These are phyloP conservation scores for Starmerella davenportii DNA, from an alignment of 805 yeast species.

Conservation along the genomic window DNA sequence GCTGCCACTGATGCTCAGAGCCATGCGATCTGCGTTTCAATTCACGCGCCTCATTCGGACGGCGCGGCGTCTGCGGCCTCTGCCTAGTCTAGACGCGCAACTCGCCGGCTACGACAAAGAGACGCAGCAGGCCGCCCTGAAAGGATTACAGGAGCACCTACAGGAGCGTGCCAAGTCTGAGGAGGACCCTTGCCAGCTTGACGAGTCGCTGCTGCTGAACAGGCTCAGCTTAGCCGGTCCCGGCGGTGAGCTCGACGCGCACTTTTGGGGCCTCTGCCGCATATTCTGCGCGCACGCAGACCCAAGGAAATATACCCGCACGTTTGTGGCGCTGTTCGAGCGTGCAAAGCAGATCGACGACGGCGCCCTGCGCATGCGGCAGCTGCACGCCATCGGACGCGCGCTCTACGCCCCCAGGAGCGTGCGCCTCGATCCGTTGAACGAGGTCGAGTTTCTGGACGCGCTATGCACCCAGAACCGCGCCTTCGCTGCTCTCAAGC, in stretches of 20 bases:
- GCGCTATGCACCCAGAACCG: conserved; percentile 10
- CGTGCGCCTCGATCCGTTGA: conserved; percentile 18
- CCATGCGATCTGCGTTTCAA: too few species aligned
- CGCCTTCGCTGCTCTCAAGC: conserved; percentile 10
- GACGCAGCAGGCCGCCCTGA: not conserved
- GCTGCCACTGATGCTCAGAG: too few species aligned
- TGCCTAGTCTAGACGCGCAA: not conserved
- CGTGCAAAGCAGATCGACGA: not conserved
- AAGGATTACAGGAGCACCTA: not conserved
- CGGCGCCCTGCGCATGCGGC: not conserved
- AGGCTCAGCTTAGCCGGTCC: too few species aligned
- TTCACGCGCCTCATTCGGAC: not conserved
- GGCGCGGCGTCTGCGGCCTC: not conserved
- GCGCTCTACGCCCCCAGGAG: conserved; percentile 12
- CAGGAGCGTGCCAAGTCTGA: too few species aligned
- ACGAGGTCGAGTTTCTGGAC: conserved; percentile 18
- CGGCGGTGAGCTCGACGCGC: not conserved
- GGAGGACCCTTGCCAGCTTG: not conserved
- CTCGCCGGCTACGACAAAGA: not conserved
- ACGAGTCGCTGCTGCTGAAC: not conserved
- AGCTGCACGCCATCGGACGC: not conserved
- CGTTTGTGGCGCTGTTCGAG: not conserved
- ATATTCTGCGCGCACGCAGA: not conserved
- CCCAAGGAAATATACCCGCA: not conserved
- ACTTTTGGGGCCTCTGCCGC: not conserved